Percentiles rank a stretch among this genome's conserved stretches.
phyloP scores from a whole-genome alignment of 805 yeast species.

The Cephaloascus albidus region DNA sequence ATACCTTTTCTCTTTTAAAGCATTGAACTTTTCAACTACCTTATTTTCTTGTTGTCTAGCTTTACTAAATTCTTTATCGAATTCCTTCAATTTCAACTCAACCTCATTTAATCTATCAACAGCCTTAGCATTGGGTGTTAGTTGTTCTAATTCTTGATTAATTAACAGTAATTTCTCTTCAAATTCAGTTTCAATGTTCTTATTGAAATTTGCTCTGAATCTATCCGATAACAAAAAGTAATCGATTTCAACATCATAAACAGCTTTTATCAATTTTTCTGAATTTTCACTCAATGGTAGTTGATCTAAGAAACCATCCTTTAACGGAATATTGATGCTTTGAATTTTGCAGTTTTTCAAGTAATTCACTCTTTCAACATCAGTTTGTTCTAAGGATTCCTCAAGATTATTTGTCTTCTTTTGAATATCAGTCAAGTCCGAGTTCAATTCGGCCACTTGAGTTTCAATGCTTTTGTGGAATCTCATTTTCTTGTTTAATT shows the following conservation, averaged over 20 bases:
- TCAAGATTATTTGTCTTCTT: constrained; percentile 31
- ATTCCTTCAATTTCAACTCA: constrained; percentile 44
- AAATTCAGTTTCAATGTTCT: constrained; percentile 26
- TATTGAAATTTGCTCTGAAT: constrained; percentile 30
- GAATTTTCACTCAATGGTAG: constrained; percentile 50
- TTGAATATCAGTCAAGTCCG: constrained; percentile 16
- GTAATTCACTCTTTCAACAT: constrained; percentile 46
- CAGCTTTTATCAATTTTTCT: constrained; percentile 25
- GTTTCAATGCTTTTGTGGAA: constrained; percentile 20
- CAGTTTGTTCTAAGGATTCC: constrained; percentile 44
- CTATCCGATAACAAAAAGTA: constrained; percentile 35
- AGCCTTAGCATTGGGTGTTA: constrained; percentile 82
- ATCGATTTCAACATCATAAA: constrained; percentile 45
- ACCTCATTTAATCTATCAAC: constrained; percentile 66
- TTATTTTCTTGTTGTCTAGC: constrained; percentile 55
- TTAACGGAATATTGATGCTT: constrained; percentile 53
- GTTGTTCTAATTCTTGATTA: constrained; percentile 26
- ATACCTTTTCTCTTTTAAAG: constrained; percentile 49
- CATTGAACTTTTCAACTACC: constrained; percentile 45
- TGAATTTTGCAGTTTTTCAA: constrained; percentile 71
- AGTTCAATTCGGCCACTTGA: constrained; percentile 25
- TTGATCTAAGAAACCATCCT: constrained; percentile 48
- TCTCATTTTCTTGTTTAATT: constrained; percentile 17
- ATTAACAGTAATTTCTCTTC: constrained; percentile 18
- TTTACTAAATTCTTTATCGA: constrained; percentile 54